Base-by-base conservation (phyloP, 768 basidiomycete species). In the Xanthoconium stramineum region DNA sequence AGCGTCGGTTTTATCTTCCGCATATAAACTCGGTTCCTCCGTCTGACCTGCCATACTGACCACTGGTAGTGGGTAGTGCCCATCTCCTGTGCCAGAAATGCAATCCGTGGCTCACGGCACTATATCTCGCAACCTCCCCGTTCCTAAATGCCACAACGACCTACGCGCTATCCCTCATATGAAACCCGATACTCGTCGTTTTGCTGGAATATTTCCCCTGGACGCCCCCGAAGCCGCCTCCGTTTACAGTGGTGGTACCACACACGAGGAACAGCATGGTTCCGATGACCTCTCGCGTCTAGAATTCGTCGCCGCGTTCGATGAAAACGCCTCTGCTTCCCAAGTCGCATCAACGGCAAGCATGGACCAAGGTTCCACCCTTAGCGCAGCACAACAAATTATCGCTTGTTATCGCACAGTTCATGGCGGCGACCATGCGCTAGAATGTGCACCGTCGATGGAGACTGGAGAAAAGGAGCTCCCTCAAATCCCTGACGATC, bases 111-210 rank as follows among this genome's bases (percentile, higher is more conserved):
- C 42, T 30, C 29, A 42, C 43, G 43, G 36, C 14, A 5, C 47
- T 29, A 15, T 48, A 44, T 57, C 57, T 48, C 57, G 15, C 46
- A 59, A 56, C 47, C 58, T 38, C 35, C n/a, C n/a, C 46, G 20
- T 10, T 37, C 35, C 53, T 17, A 51, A 32, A 29, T 5, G 28
- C 53, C 24, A 40, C 29, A 29, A 47, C 7, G 55, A 56, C 48
- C 52, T 40, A 45, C 38, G 35, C 36, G 24, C 43, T 17, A 33
- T 40, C 33, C 52, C 43, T 17, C 42, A 44, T 19, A 7, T n/a
- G n/a, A 52, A 50, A 13, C 53, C 47, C 15, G 62, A 71, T 11
- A 68, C 62, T 48, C 68, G 71, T 35, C 67, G 71, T 37, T 71
- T 67, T 38, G 71, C 59, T 2, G 19, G 44, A 19, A 54, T 71